Evolutionary conservation across 1,139 yeast species (phyloP), one percentile per base, ranked within the genome.

Genomic region (Blastobotrys capitulatus): DNA sequence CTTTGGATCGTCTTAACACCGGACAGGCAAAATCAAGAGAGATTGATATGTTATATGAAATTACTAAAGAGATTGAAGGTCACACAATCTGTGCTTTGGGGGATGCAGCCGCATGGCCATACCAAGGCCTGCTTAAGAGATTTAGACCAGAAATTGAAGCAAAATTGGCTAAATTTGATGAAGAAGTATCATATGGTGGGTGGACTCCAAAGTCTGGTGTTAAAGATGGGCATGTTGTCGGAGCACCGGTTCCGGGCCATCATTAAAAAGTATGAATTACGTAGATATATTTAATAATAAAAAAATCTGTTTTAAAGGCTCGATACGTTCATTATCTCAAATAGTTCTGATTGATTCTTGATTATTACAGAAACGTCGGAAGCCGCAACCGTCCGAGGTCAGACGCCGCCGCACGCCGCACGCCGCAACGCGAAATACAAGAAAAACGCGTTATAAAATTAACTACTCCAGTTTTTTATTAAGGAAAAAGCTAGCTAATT

Each of bases 91-190:
- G 95, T 73, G 95, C 94, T 27, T 75, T 86, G 61, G 95, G 95
- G 55, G 95, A 86, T 68, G 95, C 95, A 38, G 89, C 95, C 53
- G 90, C 94, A 42, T 86, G 95, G 95, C 95, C 95, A 46, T 76
- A 86, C 53, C 95, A 86, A 72, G 95, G 95, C 52, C 77, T 86
- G 59, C 83, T 86, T 60, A 82, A 83, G 65, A 82, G 86, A 59
- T 86, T 86, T 76, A 79, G 87, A 67, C 95, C 95, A 6, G 79
- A 81, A 54, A 80, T 86, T 79, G 82, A 81, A 60, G 86, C 81
- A 48, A 79, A 90, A 70, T 82, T 86, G 60, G 73, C 77, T 54
- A 60, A 69, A 60, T 79, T 79, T 65, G 69, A 73, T 49, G 63
- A 65, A 42, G 62, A 72, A 57, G 63, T 64, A 40, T 64, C 74